Base-by-base conservation (phyloP, 768 basidiomycete genomes). In the Pleurotus giganteus region DNA sequence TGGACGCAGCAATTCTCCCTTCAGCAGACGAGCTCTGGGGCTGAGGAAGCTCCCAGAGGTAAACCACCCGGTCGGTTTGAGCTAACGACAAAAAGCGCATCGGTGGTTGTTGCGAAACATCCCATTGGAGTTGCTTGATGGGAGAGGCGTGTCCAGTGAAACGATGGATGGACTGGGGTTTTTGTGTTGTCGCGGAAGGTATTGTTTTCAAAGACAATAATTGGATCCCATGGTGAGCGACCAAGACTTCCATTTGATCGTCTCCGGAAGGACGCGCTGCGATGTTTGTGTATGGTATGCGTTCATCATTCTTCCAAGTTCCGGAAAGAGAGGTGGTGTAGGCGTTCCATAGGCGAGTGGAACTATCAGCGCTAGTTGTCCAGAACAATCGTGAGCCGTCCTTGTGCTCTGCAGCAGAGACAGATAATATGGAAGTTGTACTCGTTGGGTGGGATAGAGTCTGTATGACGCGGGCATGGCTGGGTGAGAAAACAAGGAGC, bases 91-190 rank as follows among this genome's bases (percentile, higher is more conserved):
- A 65, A 64, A 89, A 85, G 26, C 75, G 78, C 32, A 69, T 71
- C 7, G 75, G 60, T 47, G 72, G 69, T 26, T 64, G 61, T 56
- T 70, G 65, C 13, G 74, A 73, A 11, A 62, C 64, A 49, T 78
- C 78, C 84, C 85, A 88, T 53, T 74, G 72, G 11, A 85, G 61
- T 26, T 69, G 66, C 57, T 71, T 78, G 56, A 84, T 71, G 6
- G 78, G 69, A 19, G 86, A 84, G 3, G 84, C 82, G 61, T 89
- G 87, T 0, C 87, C 87, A 17, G 81, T 85, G 58, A 86, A 86
- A 9, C 75, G 74, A 2, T 79, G 76, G 4, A 78, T 34, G 57
- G 76, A 74, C 43, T 65, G 69, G 13, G 79, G 76, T 65, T 77
- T 80, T 62, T 71, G 72, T 15, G 70, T 55, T 31, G 74, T 66